These are phyloP conservation scores for Drosera spatulata DNA, from an alignment of 179 eudicot genomes.

Conservation along the genomic window DNA sequence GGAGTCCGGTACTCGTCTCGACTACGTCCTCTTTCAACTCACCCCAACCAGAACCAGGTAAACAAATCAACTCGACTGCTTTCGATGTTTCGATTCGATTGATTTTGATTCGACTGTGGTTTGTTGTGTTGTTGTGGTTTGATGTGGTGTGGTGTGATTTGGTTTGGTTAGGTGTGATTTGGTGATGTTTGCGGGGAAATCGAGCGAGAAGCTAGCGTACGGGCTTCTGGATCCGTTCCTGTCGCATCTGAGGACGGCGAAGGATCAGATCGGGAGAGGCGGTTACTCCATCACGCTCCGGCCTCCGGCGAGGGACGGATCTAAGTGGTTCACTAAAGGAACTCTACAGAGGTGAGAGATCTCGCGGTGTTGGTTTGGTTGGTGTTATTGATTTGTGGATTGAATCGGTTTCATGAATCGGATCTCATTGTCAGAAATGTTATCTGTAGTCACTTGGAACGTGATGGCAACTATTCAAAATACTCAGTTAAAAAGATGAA, in stretches of 20 bases:
- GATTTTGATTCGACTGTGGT: neutral
- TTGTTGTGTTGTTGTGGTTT: neutral
- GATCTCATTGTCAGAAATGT: neutral
- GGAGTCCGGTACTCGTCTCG: conserved; percentile 55
- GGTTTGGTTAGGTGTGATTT: conserved; percentile 53
- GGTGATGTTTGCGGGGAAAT: conserved; percentile 57
- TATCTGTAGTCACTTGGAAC: no score
- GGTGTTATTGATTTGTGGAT: neutral
- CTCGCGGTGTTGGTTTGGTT: no score
- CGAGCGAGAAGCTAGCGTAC: conserved; percentile 65
- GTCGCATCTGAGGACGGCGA: conserved; percentile 48
- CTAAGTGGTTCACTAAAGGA: conserved; percentile 69
- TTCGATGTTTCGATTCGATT: neutral
- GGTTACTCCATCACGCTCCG: conserved; percentile 70
- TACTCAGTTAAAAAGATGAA: no score
- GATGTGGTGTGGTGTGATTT: conserved; percentile 71
- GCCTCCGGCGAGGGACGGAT: conserved; percentile 30
- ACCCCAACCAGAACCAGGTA: conserved; percentile 90
- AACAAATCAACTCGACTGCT: neutral
- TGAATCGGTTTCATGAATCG: neutral
- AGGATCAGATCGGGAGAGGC: conserved; percentile 73
- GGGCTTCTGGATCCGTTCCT: conserved; percentile 67
- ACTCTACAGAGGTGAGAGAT: conserved; percentile 47
- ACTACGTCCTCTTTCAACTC: conserved; percentile 65
- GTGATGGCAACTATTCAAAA: no score